Percentiles rank a stretch among this genome's conserved stretches.
Evolutionary conservation across 2,329 filamentous ascomycete genomes (phyloP).

Genomic region (Rhynchosporium agropyri): DNA sequence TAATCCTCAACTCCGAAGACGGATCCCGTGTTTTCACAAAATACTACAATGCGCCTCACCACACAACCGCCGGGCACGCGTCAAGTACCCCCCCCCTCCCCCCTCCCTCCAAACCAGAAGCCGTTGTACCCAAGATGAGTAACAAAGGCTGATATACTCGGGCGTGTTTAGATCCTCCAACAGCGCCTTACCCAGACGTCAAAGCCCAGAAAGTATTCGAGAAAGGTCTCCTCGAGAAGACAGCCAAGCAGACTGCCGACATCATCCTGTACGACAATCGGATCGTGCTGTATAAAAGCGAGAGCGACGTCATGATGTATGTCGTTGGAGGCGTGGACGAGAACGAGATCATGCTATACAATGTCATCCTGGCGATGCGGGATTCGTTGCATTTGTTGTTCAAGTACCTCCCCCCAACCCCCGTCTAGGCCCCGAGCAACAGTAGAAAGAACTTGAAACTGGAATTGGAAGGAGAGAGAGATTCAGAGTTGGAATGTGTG

Average conservation of each 20-base stretch:
- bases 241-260: constrained; percentile 90
- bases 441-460: no score
- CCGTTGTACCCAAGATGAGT: constrained; percentile 16
- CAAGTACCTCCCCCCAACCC: constrained; percentile 62
- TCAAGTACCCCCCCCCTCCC: constrained; percentile 3
- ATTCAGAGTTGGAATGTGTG: neutral
- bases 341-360: constrained; percentile 97
- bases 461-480: neutral
- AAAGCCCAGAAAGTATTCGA: constrained; percentile 97
- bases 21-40: constrained; percentile 90
- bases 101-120: constrained; percentile 20
- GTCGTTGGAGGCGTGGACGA: constrained; percentile 89
- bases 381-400: constrained; percentile 89
- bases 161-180: constrained; percentile 49
- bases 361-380: constrained; percentile 85
- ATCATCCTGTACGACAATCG: constrained; percentile 98
- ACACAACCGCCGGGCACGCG: constrained; percentile 39
- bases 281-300: constrained; percentile 96
- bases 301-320: constrained; percentile 96
- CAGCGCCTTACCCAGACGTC: constrained; percentile 78
- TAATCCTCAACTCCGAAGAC: constrained; percentile 83
- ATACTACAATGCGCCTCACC: constrained; percentile 78
- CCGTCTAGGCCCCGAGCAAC: no score
- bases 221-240: constrained; percentile 94
- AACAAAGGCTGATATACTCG: constrained; percentile 5